These are phyloP conservation scores for Quercus cerris DNA, from an alignment of 306 rosid species.

Conservation along the genomic window DNA sequence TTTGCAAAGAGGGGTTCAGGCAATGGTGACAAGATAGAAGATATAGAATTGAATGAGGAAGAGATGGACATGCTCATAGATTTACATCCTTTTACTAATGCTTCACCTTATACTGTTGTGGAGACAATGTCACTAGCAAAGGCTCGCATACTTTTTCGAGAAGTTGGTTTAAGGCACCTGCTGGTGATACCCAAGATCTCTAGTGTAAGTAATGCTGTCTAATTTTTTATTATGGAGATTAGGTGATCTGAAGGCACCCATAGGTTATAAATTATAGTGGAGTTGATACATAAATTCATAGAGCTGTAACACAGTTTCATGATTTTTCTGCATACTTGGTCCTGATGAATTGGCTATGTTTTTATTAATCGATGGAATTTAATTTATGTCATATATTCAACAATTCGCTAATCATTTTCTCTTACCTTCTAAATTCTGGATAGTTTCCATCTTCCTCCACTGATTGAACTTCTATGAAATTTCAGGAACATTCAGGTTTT, in stretches of 20 bases:
- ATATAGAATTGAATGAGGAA: slow-evolving; percentile 55
- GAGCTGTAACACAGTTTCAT: not conserved
- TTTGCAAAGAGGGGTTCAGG: slow-evolving; percentile 73
- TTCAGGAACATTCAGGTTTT: not conserved
- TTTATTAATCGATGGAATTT: not conserved
- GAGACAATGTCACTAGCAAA: slow-evolving; percentile 90
- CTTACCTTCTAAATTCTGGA: not conserved
- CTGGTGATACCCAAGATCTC: slow-evolving; percentile 83
- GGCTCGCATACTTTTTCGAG: slow-evolving; percentile 79
- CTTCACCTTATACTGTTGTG: slow-evolving; percentile 89
- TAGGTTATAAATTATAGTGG: not conserved
- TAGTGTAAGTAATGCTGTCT: slow-evolving; percentile 52
- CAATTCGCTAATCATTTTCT: not conserved
- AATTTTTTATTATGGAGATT: not conserved
- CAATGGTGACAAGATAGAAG: slow-evolving; percentile 47
- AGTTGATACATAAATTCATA: not conserved
- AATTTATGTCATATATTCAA: not conserved
- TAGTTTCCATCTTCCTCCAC: not conserved
- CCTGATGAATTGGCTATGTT: not conserved
- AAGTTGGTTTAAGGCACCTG: slow-evolving; percentile 85
- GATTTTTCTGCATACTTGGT: not conserved
- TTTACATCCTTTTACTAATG: slow-evolving; percentile 82
- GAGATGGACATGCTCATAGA: slow-evolving; percentile 88
- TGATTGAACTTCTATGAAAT: not conserved
- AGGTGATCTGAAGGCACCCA: not conserved